Evolutionary conservation across 1,284 basidiomycete species (phyloP), one percentile per base, ranked within the genome.

Genomic region (Moniliophthora roreri): DNA sequence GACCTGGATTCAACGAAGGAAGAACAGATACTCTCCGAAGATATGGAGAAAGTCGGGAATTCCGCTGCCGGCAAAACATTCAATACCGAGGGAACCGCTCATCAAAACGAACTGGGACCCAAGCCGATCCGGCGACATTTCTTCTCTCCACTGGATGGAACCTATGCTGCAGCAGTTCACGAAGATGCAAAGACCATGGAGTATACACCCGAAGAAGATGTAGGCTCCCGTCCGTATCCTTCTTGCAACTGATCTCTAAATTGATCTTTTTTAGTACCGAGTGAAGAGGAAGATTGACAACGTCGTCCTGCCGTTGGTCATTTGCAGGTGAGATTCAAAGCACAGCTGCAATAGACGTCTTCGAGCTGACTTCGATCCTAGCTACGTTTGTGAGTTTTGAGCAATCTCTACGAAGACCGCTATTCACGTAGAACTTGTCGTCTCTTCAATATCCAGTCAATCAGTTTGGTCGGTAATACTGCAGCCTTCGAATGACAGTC

Each of bases 221-320:
- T 56, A 20, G 37, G 54, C 37, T 7, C 11, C 24, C 16, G n/a
- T 26, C 4, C 6, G 11, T 18, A 15, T 13, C 13, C 26, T 13
- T 5, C 10, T 50, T 18, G 6, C 21, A 21, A 15, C 23, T 5
- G 11, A 20, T 18, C 38, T 24, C 48, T 50, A 9, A 44, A n/a
- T 26, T 7, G 24, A 4, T 46, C n/a, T 15, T 24, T 18, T 34
- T 2, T 26, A 54, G 53, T 50, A 54, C 40, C 28, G 59, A 23
- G 77, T 80, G 16, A 69, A 65, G 50, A 67, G 66, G 45, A 81
- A 79, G 65, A 79, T 81, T 40, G 78, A 81, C 59, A 63, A 63
- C 21, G 66, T 69, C 6, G 74, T 81, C 4, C 67, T 81, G 40
- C 70, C 77, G 1, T 61, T 81, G 46, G 73, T 81, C 20, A 67